Base-by-base conservation (phyloP, 257 asterid species). In the Ajuga chamaepitys region DNA sequence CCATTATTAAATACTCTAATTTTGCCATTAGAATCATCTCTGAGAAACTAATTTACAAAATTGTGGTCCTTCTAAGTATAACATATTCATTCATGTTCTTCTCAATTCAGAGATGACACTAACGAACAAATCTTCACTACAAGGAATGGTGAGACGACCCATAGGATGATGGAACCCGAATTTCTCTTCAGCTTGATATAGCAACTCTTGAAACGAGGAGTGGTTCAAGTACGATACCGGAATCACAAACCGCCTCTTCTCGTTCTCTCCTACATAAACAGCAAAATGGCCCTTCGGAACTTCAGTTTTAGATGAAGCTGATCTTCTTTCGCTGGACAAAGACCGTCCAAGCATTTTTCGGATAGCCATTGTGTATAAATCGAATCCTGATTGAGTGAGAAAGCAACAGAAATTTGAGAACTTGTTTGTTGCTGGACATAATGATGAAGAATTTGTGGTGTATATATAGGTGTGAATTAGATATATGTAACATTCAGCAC, bases 181-280 rank as follows among this genome's bases (percentile, higher is more conserved):
- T 24, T 79, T 81, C 41, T 79, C 78, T 41, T 75, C 69, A 12
- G 48, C 74, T 67, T 50, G 78, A 28, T 5, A 38, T 3, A 73
- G 11, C 37, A 30, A 4, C 7, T 30, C 37, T 30, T 30, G 37
- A 30, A 30, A 30, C 4, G 37, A 30, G 7, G 37, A 8, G 4
- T 30, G 37, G 37, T 30, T 30, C 37, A 30, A 30, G 7, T 30
- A 30, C 4, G 37, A 30, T 3, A 30, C 37, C 7, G 37, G 37
- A 30, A 30, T 30, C 5, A 68, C 52, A 44, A 56, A 67, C 0
- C 67, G 53, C 24, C 13, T 65, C 62, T 51, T 65, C 8, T 21
- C 66, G 8, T 50, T 13, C n/a, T 64, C 26, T 0, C 61, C 70
- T 2, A 37, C 61, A 35, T 50, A 64, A 14, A 64, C 61, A 7